A percentile compares a stretch with the other conserved stretches of the same genome.
These are phyloP conservation scores for Thozetella sp. DNA, from an alignment of 495 filamentous ascomycete species.

Conservation along the genomic window DNA sequence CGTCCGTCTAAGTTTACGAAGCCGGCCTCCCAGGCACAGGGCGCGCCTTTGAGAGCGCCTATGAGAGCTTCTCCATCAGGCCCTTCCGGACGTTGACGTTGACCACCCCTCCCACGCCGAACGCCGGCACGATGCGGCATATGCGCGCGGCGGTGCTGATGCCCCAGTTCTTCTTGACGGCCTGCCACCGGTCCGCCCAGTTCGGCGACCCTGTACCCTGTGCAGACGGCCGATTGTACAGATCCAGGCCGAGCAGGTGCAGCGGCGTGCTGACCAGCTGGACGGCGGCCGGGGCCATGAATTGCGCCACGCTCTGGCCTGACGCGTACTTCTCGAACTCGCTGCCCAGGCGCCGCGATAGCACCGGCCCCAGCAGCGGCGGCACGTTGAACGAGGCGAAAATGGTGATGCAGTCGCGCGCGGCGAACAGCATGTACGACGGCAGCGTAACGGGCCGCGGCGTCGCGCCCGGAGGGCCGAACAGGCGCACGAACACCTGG, in stretches of 20 bases:
- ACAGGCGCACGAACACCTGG: constrained; percentile 80
- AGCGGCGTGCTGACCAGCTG: constrained; percentile 84
- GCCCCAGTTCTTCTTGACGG: constrained; percentile 75
- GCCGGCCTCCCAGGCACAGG: no score
- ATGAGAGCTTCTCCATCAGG: constrained; percentile 43
- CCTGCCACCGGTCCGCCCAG: constrained; percentile 60
- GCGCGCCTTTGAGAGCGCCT: no score
- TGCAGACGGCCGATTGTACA: constrained; percentile 74
- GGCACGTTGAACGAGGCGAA: constrained; percentile 95
- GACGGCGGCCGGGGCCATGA: constrained; percentile 76
- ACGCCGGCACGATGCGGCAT: constrained; percentile 90
- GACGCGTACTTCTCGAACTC: constrained; percentile 35
- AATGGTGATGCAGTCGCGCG: constrained; percentile 88
- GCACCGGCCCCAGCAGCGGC: constrained; percentile 68
- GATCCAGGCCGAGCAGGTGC: constrained; percentile 85
- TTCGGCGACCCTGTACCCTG: constrained; percentile 28
- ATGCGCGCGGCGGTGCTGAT: constrained; percentile 79
- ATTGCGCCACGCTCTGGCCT: constrained; percentile 71
- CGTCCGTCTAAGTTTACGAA: not conserved
- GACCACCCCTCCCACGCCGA: constrained; percentile 89
- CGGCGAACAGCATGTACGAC: constrained; percentile 78
- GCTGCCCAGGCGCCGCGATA: constrained; percentile 54
- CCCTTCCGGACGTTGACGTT: constrained; percentile 72
- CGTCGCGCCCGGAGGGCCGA: constrained; percentile 58
- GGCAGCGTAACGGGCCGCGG: constrained; percentile 58